Evolutionary conservation across 106 monocot species (phyloP), one percentile per base, ranked within the genome.

Genomic region (Dioscorea dumetorum): DNA sequence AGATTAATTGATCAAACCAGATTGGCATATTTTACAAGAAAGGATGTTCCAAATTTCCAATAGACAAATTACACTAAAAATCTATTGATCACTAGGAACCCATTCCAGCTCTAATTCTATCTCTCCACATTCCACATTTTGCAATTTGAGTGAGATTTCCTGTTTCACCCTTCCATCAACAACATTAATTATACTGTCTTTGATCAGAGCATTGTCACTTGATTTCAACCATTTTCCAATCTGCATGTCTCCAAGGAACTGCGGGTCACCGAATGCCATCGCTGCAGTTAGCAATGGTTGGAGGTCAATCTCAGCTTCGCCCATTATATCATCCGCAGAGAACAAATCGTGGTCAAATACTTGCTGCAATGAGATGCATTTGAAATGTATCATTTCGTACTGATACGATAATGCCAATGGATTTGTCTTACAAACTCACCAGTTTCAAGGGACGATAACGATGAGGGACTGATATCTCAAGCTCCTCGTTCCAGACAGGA

Each of bases 401-500:
- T 10, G 41, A 6, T 41, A 41, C 41, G 2, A 41, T 41, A 41
- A 41, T 41, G 5, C 3, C 12, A 18, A 3, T 21, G 61, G 28
- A 28, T 11, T 22, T 60, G 12, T 21, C 60, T 7, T 60, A 52
- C 18, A 21, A 64, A 70, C 82, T 70, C 50, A 91, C 94, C 78
- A 95, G 70, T 82, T 91, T 95, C n/a, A 95, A 71, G 50, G 88
- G 49, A 6, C 88, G 85, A 74, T 73, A 91, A 71, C 52, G 54
- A 52, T 79, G 73, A 79, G 94, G 94, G 72, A 95, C 83, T 65
- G 85, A 83, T 49, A 95, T 62, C 48, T 81, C 76, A 50, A 95
- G 85, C 70, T 82, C 90, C 78, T 95, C 85, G 61, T 91, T 87
- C 94, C 94, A 95, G 61, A 88, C 77, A 28, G 94, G 94, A 70